Evolutionary conservation across 1,284 basidiomycete genomes (phyloP).

Genomic region (Sanguinoderma infundibulare): DNA sequence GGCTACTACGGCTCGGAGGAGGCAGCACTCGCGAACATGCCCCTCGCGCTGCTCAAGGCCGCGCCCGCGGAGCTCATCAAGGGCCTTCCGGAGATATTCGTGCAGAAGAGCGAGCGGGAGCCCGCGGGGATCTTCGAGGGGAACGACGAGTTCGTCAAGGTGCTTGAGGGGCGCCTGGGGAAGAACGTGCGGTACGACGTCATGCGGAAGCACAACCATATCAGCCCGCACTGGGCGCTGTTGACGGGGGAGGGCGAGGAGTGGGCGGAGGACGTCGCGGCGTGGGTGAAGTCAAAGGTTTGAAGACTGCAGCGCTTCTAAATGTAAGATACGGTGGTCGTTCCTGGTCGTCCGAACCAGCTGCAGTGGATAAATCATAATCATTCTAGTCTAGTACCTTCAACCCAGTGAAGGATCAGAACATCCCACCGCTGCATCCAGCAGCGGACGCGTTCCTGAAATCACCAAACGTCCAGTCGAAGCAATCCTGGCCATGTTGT

Average conservation of each 20-base stretch:
- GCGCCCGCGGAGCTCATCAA: constrained; percentile 40
- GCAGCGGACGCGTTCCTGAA: constrained; percentile 27
- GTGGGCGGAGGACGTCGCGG: constrained; percentile 56
- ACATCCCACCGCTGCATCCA: background rate
- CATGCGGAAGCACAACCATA: constrained; percentile 63
- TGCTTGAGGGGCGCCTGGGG: constrained; percentile 37
- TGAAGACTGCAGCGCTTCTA: background rate
- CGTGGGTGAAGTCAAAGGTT: constrained; percentile 40
- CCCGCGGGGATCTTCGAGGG: constrained; percentile 45
- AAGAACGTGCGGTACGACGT: constrained; percentile 38
- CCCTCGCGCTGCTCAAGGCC: constrained; percentile 42
- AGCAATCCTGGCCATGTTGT: constrained; percentile 41
- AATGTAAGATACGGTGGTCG: background rate
- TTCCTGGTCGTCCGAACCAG: background rate
- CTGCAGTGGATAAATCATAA: background rate
- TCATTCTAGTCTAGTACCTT: background rate
- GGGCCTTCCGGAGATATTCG: constrained; percentile 48
- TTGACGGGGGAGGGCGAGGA: constrained; percentile 60
- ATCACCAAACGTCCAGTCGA: constrained; percentile 46
- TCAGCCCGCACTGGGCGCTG: constrained; percentile 56
- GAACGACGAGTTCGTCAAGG: constrained; percentile 41
- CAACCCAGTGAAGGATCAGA: background rate
- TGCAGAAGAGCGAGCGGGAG: constrained; percentile 57
- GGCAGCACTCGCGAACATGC: constrained; percentile 43
- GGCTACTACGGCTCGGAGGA: constrained; percentile 52